Percentiles rank a stretch among this genome's conserved stretches.
Evolutionary conservation across 192 early-diverging fungal genomes (phyloP).

Genomic region (Oehlia diaphana): DNA sequence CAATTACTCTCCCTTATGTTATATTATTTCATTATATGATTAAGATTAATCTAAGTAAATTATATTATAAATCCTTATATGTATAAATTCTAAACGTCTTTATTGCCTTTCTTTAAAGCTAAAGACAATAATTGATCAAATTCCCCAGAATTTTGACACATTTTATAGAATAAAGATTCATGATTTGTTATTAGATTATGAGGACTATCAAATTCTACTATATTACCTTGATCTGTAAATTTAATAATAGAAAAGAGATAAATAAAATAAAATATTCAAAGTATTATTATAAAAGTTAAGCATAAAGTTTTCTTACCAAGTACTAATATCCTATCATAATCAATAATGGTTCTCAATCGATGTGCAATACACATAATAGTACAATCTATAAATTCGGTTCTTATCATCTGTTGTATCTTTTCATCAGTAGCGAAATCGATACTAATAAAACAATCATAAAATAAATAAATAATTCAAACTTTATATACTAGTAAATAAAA

Average conservation of each 20-base stretch:
- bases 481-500: background rate
- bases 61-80: too few relatives aligned
- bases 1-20: too few relatives aligned
- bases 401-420: constrained; percentile 58
- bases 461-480: too few relatives aligned
- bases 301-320: background rate
- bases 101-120: background rate
- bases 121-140: constrained; percentile 44
- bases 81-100: background rate
- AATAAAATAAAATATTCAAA: background rate
- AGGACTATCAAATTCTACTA: constrained; percentile 84
- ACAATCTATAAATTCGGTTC: constrained; percentile 52
- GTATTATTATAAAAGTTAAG: background rate
- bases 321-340: constrained; percentile 68
- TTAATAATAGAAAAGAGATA: background rate
- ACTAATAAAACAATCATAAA: constrained; percentile 52
- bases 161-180: constrained; percentile 64
- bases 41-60: too few relatives aligned
- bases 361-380: constrained; percentile 66
- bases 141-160: constrained; percentile 87
- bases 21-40: too few relatives aligned
- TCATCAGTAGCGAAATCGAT: constrained; percentile 61
- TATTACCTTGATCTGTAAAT: constrained; percentile 62
- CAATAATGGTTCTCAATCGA: constrained; percentile 59
- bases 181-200: constrained; percentile 62